phyloP scores from a whole-genome alignment of 1,284 basidiomycete species.

The Cutaneotrichosporon cutaneum region DNA sequence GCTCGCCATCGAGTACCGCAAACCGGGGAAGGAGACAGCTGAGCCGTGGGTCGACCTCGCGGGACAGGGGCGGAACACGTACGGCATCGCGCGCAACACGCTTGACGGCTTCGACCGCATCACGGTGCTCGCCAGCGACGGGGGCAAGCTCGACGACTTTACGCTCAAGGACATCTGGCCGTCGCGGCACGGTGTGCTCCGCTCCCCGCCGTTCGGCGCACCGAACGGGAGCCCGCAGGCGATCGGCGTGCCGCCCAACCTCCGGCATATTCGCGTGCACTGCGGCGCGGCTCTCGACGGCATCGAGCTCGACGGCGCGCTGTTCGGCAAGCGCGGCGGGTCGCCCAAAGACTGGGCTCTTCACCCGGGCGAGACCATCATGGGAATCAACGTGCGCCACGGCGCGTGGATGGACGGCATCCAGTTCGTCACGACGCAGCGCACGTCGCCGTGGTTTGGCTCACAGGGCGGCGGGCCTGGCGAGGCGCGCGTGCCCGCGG shows the following conservation, averaged over 20 bases:
- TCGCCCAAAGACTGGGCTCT: constrained; percentile 10
- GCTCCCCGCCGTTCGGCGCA: constrained; percentile 7
- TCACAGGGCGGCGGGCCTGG: constrained; percentile 14
- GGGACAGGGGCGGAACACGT: background rate
- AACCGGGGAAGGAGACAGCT: constrained; percentile 19
- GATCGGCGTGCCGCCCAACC: constrained; percentile 8
- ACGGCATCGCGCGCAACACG: background rate
- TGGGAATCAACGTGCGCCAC: constrained; percentile 19
- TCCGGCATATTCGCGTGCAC: constrained; percentile 10
- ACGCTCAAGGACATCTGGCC: constrained; percentile 75
- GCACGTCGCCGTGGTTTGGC: constrained; percentile 15
- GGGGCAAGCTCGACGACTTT: constrained; percentile 95
- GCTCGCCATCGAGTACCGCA: constrained; percentile 15
- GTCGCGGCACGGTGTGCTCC: background rate
- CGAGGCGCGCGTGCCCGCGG: constrained; percentile 12
- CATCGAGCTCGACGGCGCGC: constrained; percentile 10
- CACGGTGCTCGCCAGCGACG: constrained; percentile 98
- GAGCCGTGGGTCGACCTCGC: constrained; percentile 10
- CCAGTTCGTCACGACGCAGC: constrained; percentile 20
- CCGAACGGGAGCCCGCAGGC: background rate
- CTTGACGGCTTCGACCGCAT: constrained; percentile 83
- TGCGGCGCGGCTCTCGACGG: constrained; percentile 14
- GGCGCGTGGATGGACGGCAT: constrained; percentile 21
- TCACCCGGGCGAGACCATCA: constrained; percentile 9
- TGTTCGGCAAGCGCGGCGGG: constrained; percentile 17